These are phyloP conservation scores for Macroventuria anomochaeta DNA, from an alignment of 2,329 filamentous ascomycete genomes.

Conservation along the genomic window DNA sequence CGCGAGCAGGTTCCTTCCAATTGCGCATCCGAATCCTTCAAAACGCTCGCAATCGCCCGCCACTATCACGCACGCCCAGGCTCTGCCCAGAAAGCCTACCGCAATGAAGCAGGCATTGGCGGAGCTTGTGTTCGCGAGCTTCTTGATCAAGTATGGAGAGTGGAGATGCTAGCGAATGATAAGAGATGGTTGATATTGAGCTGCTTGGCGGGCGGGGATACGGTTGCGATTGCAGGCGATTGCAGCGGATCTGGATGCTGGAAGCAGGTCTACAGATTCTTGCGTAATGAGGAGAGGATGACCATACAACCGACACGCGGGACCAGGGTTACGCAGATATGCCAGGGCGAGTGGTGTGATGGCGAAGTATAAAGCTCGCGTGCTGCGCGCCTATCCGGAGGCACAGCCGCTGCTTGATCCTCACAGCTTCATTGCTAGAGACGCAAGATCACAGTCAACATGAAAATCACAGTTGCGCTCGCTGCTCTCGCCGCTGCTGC, in stretches of 20 bases:
- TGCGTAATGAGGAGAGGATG: conserved; percentile 3
- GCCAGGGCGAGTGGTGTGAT: conserved; percentile 1
- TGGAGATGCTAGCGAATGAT: conserved; percentile 14
- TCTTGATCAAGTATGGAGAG: conserved; percentile 11
- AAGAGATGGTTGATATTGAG: conserved; percentile 7
- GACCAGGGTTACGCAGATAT: conserved; percentile 8
- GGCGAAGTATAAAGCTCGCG: conserved; percentile 8
- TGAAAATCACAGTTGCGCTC: conserved; percentile 33
- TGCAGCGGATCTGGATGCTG: conserved; percentile 10
- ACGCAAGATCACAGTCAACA: conserved; percentile 18
- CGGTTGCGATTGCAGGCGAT: conserved; percentile 7
- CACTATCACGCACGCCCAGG: conserved; percentile 24
- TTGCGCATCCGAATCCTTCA: neutral
- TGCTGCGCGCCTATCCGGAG: neutral
- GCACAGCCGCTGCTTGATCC: conserved; percentile 12
- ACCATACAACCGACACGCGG: conserved; percentile 1
- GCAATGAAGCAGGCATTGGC: conserved; percentile 20
- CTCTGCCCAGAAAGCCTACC: conserved; percentile 21
- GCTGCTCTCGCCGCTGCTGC: conserved; percentile 30
- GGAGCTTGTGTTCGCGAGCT: conserved; percentile 19
- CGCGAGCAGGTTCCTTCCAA: conserved; percentile 12
- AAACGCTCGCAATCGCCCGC: conserved; percentile 12
- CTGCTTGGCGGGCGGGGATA: conserved; percentile 11
- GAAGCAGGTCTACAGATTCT: conserved; percentile 7
- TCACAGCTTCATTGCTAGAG: conserved; percentile 8